Evolutionary conservation across 2,329 filamentous ascomycete genomes (phyloP).

Genomic region (Ceratocystis huliohia): DNA sequence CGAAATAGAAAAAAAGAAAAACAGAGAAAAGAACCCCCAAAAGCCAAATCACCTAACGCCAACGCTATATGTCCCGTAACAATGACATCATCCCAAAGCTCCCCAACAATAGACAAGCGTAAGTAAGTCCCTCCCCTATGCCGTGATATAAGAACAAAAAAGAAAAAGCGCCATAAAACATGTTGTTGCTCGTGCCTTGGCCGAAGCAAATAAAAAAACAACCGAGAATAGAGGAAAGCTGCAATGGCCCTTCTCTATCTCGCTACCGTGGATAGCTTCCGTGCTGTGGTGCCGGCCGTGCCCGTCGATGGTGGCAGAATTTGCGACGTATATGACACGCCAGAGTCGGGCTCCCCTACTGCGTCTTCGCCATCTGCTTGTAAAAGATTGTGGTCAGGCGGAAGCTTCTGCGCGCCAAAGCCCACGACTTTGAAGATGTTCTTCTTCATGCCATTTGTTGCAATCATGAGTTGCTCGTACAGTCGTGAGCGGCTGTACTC

Average conservation of each 20-base stretch:
- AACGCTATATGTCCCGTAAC: neutral
- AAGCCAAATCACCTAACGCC: neutral
- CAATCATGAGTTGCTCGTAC: conserved; percentile 52
- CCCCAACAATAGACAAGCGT: neutral
- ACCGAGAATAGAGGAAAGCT: neutral
- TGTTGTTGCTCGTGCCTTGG: too few species aligned
- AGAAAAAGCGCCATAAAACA: too few species aligned
- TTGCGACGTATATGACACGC: conserved; percentile 28
- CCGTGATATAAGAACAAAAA: neutral
- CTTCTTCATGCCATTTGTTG: conserved; percentile 51
- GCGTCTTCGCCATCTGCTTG: conserved; percentile 40
- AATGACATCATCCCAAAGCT: neutral
- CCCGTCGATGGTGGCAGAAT: conserved; percentile 32
- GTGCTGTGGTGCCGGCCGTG: neutral
- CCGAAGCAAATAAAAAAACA: neutral
- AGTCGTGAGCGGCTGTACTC: conserved; percentile 51
- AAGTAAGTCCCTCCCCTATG: neutral
- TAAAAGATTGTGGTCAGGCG: conserved; percentile 34
- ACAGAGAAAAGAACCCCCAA: neutral
- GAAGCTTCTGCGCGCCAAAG: conserved; percentile 42
- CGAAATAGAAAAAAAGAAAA: too few species aligned
- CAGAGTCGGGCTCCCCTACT: conserved; percentile 43
- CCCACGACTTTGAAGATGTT: conserved; percentile 53
- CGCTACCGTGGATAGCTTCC: neutral
- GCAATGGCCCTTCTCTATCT: neutral